phyloP scores from a whole-genome alignment of 495 filamentous ascomycete species.

The Halenospora varia region DNA sequence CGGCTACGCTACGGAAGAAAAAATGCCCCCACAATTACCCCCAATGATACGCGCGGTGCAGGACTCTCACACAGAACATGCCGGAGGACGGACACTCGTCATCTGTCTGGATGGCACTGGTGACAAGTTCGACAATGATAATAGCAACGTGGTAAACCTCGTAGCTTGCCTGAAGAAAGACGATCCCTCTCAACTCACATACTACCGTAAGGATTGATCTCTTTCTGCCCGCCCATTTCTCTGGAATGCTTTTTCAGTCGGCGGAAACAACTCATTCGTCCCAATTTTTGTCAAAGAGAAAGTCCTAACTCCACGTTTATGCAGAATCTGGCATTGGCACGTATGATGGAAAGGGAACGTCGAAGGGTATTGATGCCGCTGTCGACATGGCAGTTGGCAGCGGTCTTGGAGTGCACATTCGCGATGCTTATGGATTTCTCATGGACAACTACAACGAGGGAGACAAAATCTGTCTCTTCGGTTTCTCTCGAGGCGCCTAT shows the following conservation, averaged over 20 bases:
- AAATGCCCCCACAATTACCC: slow-evolving; percentile 18
- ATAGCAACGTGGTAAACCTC: slow-evolving; percentile 38
- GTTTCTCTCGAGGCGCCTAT: slow-evolving; percentile 38
- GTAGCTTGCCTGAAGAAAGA: slow-evolving; percentile 37
- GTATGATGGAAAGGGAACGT: slow-evolving; percentile 32
- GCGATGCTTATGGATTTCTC: slow-evolving; percentile 36
- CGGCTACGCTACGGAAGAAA: not conserved
- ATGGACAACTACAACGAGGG: slow-evolving; percentile 36
- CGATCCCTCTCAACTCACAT: slow-evolving; percentile 30
- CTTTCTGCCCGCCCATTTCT: too few relatives aligned
- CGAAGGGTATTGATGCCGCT: slow-evolving; percentile 28
- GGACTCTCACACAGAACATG: slow-evolving; percentile 15
- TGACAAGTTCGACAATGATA: slow-evolving; percentile 36
- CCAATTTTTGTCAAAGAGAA: too few relatives aligned
- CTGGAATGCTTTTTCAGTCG: too few relatives aligned
- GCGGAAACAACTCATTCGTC: too few relatives aligned
- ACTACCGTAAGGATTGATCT: too few relatives aligned
- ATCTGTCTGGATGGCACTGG: slow-evolving; percentile 39
- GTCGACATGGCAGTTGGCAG: slow-evolving; percentile 36
- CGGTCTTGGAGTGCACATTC: slow-evolving; percentile 33
- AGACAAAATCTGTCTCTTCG: slow-evolving; percentile 35
- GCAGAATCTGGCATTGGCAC: slow-evolving; percentile 39
- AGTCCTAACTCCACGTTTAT: too few relatives aligned
- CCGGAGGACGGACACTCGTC: slow-evolving; percentile 29
- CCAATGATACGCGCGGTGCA: slow-evolving; percentile 26